phyloP scores from a whole-genome alignment of 441 rosid species.

The Erodium texanum region DNA sequence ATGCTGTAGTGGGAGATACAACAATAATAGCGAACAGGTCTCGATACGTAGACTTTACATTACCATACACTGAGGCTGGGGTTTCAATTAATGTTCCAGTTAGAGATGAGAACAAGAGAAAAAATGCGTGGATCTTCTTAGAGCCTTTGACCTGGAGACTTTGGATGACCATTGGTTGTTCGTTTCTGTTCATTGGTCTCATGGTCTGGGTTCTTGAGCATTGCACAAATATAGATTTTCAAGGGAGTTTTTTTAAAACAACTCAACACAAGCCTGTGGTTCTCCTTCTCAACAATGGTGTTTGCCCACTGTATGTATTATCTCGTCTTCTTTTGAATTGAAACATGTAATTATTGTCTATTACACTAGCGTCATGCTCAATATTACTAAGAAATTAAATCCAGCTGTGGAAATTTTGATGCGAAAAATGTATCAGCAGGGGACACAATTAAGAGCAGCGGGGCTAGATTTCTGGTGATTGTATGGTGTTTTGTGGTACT shows the following conservation, averaged over 20 bases:
- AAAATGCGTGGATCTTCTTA: constrained; percentile 36
- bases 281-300: constrained; percentile 63
- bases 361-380: too few species aligned
- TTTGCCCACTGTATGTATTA: constrained; percentile 43
- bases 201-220: constrained; percentile 57
- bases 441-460: constrained; percentile 38
- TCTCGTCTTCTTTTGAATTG: too few species aligned
- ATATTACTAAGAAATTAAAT: too few species aligned
- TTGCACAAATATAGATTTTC: constrained; percentile 41
- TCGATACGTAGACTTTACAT: constrained; percentile 39
- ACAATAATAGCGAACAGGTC: constrained; percentile 43
- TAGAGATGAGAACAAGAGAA: constrained; percentile 14
- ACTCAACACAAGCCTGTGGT: constrained; percentile 49
- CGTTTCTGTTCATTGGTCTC: constrained; percentile 37
- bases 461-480: constrained; percentile 38
- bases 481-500: constrained; percentile 57
- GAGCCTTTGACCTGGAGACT: constrained; percentile 49
- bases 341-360: background rate
- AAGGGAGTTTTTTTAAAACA: constrained; percentile 36
- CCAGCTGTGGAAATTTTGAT: too few species aligned
- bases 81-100: constrained; percentile 40
- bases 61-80: constrained; percentile 47
- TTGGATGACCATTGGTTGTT: constrained; percentile 37
- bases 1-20: constrained; percentile 48
- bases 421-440: constrained; percentile 23